These are phyloP conservation scores for Pleurotus sapidus DNA, from an alignment of 768 basidiomycete genomes.

Conservation along the genomic window DNA sequence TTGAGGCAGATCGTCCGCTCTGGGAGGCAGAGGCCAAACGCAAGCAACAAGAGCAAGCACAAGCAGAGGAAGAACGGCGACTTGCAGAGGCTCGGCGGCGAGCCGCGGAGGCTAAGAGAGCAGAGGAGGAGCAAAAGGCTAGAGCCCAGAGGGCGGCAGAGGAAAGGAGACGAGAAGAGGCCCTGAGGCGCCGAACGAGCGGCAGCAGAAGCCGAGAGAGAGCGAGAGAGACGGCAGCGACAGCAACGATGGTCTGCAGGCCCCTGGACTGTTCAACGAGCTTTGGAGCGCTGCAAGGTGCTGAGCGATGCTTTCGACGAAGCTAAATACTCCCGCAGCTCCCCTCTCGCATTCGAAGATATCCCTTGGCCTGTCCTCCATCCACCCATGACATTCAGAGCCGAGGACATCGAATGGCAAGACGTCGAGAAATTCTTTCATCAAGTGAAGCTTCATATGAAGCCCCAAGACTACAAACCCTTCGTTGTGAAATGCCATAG, in stretches of 20 bases:
- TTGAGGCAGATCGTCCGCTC: slow-evolving; percentile 59
- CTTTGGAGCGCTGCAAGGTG: slow-evolving; percentile 65
- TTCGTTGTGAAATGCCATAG: slow-evolving; percentile 71
- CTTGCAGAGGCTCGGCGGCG: slow-evolving; percentile 30
- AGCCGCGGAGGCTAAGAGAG: slow-evolving; percentile 23
- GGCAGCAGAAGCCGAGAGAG: slow-evolving; percentile 28
- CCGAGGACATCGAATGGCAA: slow-evolving; percentile 70
- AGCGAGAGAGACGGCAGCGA: slow-evolving; percentile 39
- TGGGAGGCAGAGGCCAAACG: slow-evolving; percentile 58
- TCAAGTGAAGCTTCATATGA: slow-evolving; percentile 36
- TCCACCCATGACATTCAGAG: slow-evolving; percentile 45
- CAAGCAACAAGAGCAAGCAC: slow-evolving; percentile 31
- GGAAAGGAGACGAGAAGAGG: slow-evolving; percentile 20
- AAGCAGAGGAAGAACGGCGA: slow-evolving; percentile 32
- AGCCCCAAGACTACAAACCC: slow-evolving; percentile 52
- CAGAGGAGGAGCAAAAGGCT: slow-evolving; percentile 22
- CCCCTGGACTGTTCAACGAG: slow-evolving; percentile 61
- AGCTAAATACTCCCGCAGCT: slow-evolving; percentile 48
- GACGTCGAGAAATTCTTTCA: slow-evolving; percentile 72
- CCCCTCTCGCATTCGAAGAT: slow-evolving; percentile 55
- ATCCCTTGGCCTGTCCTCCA: slow-evolving; percentile 78
- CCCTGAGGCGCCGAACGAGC: slow-evolving; percentile 16
- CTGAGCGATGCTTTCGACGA: slow-evolving; percentile 64
- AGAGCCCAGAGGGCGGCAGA: slow-evolving; percentile 23
- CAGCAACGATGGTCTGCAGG: slow-evolving; percentile 58